Evolutionary conservation across 2,329 filamentous ascomycete species (phyloP), one percentile per base, ranked within the genome.

Genomic region (Dothistroma pini): DNA sequence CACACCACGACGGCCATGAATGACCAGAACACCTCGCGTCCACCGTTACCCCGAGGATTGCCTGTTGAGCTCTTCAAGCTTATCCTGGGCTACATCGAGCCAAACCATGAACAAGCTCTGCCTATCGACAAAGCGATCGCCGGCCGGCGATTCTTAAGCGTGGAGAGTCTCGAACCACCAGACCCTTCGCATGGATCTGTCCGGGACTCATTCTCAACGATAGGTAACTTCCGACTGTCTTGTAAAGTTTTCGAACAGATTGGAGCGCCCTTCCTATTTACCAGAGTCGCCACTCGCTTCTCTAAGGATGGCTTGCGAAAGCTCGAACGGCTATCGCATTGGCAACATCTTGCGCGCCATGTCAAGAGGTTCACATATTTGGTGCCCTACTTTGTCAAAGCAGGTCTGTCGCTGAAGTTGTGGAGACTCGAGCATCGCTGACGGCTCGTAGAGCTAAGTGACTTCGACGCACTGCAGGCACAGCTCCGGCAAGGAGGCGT

Each of bases 321-420:
- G 38, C 71, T 85, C 52, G 77, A 81, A 57, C 75, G 76, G 44
- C 78, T 85, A 60, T 78, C 81, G 34, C 73, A 74, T 54, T 78
- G 80, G 64, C 74, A 75, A 19, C 78, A 82, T 70, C 75, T 86
- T 21, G 80, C 82, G 16, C 72, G 75, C 57, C 78, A 83, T 69
- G 83, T 85, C 61, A 83, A 81, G 69, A 84, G 84, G 68, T 84
- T 86, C 71, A 84, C 81, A 64, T 86, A 86, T 71, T 79, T 85
- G 73, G 81, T 86, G 58, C 83, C 83, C 4, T 83, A 81, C 68
- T 84, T 85, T 70, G 85, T 84, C 71, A 77, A 78, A 61, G 76
- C 81, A 75, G 81, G 83, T 83, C 51, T 34, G 61, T 53, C 8
- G n/a, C 5, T 35, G 16, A 2, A 35, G n/a, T 19, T 12, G 31